Percentiles rank a stretch among this genome's conserved stretches.
Evolutionary conservation across 805 yeast genomes (phyloP).

Genomic region (Priceomyces fermenticarens): DNA sequence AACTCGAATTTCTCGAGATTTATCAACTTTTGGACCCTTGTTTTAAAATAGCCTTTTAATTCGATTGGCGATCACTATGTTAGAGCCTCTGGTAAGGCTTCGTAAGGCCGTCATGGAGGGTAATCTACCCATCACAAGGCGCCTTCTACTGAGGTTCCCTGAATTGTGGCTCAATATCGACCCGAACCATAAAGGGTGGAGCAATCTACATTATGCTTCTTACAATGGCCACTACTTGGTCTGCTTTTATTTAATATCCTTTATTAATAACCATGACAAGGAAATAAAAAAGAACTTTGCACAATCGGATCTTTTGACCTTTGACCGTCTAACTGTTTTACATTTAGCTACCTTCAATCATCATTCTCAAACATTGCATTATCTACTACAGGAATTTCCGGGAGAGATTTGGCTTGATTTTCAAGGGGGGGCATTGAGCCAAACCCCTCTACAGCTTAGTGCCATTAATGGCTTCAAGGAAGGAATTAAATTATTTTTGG

Average conservation of each 20-base stretch:
- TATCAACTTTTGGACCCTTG: constrained; percentile 2
- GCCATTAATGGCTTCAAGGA: constrained; percentile 34
- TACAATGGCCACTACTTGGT: constrained; percentile 40
- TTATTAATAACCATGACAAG: constrained; percentile 20
- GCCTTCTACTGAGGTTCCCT: constrained; percentile 37
- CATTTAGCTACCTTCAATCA: constrained; percentile 31
- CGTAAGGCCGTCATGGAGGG: constrained; percentile 39
- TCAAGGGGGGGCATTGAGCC: constrained; percentile 26
- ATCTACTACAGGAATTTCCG: constrained; percentile 41
- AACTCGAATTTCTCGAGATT: no score
- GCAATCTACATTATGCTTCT: constrained; percentile 40
- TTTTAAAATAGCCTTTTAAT: not conserved
- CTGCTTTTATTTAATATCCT: constrained; percentile 38
- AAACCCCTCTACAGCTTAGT: constrained; percentile 38
- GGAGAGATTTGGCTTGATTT: constrained; percentile 35
- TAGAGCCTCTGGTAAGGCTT: constrained; percentile 35
- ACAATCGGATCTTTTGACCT: constrained; percentile 32
- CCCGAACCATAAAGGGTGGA: constrained; percentile 34
- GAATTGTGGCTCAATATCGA: constrained; percentile 43
- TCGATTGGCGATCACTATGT: constrained; percentile 16
- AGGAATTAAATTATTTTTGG: constrained; percentile 36
- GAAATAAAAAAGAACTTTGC: constrained; percentile 10
- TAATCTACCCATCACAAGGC: constrained; percentile 35
- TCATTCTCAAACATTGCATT: constrained; percentile 41
- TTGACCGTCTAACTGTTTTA: constrained; percentile 33